Percentiles rank a stretch among this genome's conserved stretches.
Conservation (phyloP, 1,284 basidiomycete species). For the Marasmius tenuissimus region DNA sequence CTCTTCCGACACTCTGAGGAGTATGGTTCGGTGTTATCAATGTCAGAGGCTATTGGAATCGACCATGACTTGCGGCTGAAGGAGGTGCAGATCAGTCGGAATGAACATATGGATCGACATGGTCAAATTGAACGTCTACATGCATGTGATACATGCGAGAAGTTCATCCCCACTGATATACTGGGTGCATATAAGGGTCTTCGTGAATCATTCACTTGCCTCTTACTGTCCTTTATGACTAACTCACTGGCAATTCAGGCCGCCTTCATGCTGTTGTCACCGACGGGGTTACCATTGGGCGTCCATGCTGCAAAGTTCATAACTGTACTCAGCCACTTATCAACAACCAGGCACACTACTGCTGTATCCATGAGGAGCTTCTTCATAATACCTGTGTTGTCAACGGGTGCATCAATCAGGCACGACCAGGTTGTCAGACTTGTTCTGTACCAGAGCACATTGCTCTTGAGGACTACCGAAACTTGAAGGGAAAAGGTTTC, state of each 20-base stretch:
- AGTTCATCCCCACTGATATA: background rate
- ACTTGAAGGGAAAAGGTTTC: background rate
- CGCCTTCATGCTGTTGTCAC: conserved; percentile 6
- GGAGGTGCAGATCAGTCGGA: background rate
- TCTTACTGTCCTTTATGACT: background rate
- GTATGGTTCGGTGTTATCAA: background rate
- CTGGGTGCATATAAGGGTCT: background rate
- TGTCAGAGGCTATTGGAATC: background rate
- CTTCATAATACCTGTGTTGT: conserved; percentile 13
- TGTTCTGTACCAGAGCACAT: background rate
- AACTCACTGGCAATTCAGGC: background rate
- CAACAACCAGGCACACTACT: conserved; percentile 18
- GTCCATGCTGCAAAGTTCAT: conserved; percentile 21
- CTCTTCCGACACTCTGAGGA: background rate
- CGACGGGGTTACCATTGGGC: conserved; percentile 21
- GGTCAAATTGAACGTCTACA: background rate
- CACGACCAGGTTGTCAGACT: background rate
- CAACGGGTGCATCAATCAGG: conserved; percentile 9
- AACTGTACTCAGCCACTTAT: conserved; percentile 19
- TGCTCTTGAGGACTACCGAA: background rate
- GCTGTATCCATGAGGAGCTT: conserved; percentile 12
- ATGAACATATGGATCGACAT: background rate
- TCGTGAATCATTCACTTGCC: background rate
- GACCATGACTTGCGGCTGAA: background rate
- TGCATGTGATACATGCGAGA: background rate